Base-by-base conservation (phyloP, 2,329 filamentous ascomycete species). In the Phoma sp. region DNA sequence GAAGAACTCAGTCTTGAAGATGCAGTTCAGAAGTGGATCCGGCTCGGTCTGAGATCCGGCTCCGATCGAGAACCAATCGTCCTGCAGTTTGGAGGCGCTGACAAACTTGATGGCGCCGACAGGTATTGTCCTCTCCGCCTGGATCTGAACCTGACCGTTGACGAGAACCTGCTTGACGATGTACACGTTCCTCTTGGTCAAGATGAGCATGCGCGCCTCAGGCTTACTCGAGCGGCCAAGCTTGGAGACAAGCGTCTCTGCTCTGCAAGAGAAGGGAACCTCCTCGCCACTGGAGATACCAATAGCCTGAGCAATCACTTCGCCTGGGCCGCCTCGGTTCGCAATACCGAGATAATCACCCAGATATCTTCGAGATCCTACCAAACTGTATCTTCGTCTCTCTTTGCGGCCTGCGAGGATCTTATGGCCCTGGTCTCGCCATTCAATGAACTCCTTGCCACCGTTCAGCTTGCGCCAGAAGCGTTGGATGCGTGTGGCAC, bases 1-100 rank as follows among this genome's bases (percentile, higher is more conserved):
- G 71, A 98, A 96, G 76, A 99, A 88, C 70, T 99, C 95, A 0
- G 95, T 99, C 80, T 99, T 99, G 75, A 99, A 87, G 18, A 97
- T 80, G 70, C 95, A 99, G 77, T 88, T 96, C 68, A 99, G 77
- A 22, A 99, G 82, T n/a, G 95, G 92, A 74, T 99, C 95, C 0
- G 95, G 83, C 72, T 98, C 93, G 70, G 96, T 91, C 7, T 88
- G 88, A 29, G 93, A 93, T n/a, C 90, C 91, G 39, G 96, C 83
- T 3, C 93, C 91, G 32, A 99, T 81, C 1, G 93, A 91, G 75
- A 99, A 97, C 95, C 95, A 99, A 75, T 99, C 95, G 66, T 99
- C 95, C 60, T 90, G 91, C 57, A 90, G 79, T 13, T 84, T 91
- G 2, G 93, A 97, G 4, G 85, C 81, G 66, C 91, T 86, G 62